These are phyloP conservation scores for Fusarium duplospermum DNA, from an alignment of 2,329 filamentous ascomycete genomes.

Conservation along the genomic window DNA sequence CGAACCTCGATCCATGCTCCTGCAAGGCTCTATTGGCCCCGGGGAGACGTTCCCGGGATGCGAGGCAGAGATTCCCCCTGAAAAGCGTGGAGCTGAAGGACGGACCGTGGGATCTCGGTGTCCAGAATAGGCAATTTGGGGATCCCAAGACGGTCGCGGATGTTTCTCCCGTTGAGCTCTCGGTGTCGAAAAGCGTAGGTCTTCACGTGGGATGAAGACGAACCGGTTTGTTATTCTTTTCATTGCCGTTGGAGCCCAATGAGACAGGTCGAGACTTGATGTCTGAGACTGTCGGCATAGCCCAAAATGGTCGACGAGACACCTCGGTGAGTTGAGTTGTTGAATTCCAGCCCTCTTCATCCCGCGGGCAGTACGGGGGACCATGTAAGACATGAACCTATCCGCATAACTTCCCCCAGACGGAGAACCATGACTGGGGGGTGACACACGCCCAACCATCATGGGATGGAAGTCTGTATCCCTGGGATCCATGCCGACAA, in stretches of 20 bases:
- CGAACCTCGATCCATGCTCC: conserved; percentile 5
- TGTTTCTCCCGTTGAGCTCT: conserved; percentile 24
- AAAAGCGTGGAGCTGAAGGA: conserved; percentile 26
- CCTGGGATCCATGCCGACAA: conserved; percentile 13
- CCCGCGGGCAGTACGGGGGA: conserved; percentile 11
- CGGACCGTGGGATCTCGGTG: conserved; percentile 35
- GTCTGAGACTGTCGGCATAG: conserved; percentile 3
- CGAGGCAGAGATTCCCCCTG: conserved; percentile 32
- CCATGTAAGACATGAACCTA: not conserved
- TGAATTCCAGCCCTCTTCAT: conserved; percentile 9
- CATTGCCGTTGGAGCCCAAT: conserved; percentile 1
- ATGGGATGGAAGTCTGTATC: conserved; percentile 7
- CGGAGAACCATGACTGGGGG: conserved; percentile 6
- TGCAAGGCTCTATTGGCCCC: conserved; percentile 22
- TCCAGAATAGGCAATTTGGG: conserved; percentile 30
- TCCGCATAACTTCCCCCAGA: conserved; percentile 3
- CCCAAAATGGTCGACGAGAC: conserved; percentile 29
- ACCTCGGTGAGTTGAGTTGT: conserved; percentile 21
- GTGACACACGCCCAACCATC: not conserved
- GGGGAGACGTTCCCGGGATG: conserved; percentile 25
- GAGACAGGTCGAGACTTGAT: conserved; percentile 9
- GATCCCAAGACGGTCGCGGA: conserved; percentile 21
- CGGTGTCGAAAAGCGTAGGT: conserved; percentile 43
- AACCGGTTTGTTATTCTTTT: not conserved
- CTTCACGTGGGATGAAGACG: conserved; percentile 38